Evolutionary conservation across 2,329 filamentous ascomycete species (phyloP).

Genomic region (Stagonosporopsis vannaccii): DNA sequence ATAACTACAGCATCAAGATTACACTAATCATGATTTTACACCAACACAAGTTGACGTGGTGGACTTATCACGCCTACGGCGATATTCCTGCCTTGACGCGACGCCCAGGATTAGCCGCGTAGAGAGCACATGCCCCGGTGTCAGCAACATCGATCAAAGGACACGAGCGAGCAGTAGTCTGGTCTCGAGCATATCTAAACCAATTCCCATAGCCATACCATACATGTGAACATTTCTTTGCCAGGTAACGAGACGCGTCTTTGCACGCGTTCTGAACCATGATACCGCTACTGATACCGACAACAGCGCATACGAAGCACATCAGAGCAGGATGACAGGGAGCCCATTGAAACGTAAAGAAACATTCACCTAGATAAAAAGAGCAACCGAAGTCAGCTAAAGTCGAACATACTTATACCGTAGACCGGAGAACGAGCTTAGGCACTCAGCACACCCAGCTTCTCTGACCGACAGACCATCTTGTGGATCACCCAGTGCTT

Average conservation of each 20-base stretch:
- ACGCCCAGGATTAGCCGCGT: not conserved
- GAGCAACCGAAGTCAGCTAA: too few species aligned
- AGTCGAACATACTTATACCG: too few species aligned
- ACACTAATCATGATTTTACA: not conserved
- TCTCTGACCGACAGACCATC: slow-evolving; percentile 30
- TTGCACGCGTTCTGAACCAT: not conserved
- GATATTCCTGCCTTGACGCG: not conserved
- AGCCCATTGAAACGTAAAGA: too few species aligned
- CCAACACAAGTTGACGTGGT: not conserved
- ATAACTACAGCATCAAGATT: too few species aligned
- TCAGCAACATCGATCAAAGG: not conserved
- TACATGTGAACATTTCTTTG: not conserved
- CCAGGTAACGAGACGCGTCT: not conserved
- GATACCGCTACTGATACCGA: not conserved
- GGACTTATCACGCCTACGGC: not conserved
- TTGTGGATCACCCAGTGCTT: slow-evolving; percentile 45
- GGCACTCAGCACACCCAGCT: not conserved
- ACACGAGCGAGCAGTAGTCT: too few species aligned
- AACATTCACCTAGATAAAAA: too few species aligned
- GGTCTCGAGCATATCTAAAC: too few species aligned
- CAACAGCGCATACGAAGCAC: not conserved
- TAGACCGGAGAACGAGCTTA: not conserved
- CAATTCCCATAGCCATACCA: not conserved
- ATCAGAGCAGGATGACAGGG: not conserved
- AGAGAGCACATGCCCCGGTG: not conserved